A percentile compares a stretch with the other conserved stretches of the same genome.
phyloP scores from a whole-genome alignment of 768 basidiomycete species.

The Russula olivacea region DNA sequence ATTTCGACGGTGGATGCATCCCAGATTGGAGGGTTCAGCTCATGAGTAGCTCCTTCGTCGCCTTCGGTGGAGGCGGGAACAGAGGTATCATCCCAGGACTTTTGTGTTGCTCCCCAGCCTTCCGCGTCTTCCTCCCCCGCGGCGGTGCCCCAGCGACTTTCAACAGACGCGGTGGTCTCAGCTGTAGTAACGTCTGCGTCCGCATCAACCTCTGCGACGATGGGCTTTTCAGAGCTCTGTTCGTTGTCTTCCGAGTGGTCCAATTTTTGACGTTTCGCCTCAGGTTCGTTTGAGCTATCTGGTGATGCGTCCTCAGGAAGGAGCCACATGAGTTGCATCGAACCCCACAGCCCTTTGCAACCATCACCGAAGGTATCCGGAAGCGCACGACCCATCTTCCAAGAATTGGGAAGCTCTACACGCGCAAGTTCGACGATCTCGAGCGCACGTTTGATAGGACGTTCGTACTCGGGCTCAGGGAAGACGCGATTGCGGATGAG shows the following conservation, averaged over 20 bases:
- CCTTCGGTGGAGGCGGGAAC: background rate
- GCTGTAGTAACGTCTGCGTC: background rate
- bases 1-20: constrained; percentile 2
- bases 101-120: constrained; percentile 19
- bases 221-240: background rate
- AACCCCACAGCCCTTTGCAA: constrained; percentile 47
- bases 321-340: constrained; percentile 18
- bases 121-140: background rate
- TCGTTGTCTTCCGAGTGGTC: constrained; percentile 4
- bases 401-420: constrained; percentile 47
- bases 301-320: constrained; percentile 10
- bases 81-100: background rate
- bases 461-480: constrained; percentile 42
- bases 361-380: constrained; percentile 49
- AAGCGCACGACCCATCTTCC: constrained; percentile 40
- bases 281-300: constrained; percentile 18
- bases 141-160: constrained; percentile 7
- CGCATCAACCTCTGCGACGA: background rate
- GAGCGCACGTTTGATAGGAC: constrained; percentile 43
- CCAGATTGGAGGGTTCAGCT: constrained; percentile 7
- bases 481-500: constrained; percentile 52
- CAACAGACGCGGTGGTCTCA: background rate
- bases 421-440: constrained; percentile 39
- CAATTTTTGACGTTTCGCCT: constrained; percentile 28
- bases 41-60: background rate